These are phyloP conservation scores for Vitis hybrid DNA, from an alignment of 177 flowering plant genomes.

Conservation along the genomic window DNA sequence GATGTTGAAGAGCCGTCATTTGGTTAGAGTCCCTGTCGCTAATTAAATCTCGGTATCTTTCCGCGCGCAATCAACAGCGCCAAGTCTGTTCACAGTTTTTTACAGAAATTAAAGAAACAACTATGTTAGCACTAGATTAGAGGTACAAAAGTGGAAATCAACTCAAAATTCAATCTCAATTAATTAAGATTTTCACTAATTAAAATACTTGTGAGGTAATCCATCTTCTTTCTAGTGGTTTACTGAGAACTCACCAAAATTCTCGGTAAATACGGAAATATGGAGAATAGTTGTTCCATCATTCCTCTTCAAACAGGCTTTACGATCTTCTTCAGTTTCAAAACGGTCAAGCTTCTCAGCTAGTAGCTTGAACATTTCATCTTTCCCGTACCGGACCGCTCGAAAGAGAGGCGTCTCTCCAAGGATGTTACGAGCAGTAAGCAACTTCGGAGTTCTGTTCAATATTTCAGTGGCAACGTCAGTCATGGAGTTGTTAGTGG, in stretches of 20 bases:
- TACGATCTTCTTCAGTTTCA: not conserved
- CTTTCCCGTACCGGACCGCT: not conserved
- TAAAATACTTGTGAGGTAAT: not conserved
- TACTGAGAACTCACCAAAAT: not conserved
- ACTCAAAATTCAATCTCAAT: too few species aligned
- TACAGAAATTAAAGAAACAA: too few species aligned
- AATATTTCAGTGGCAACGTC: not conserved
- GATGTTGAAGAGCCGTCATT: not conserved
- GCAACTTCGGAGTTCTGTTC: not conserved
- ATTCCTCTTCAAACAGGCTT: not conserved
- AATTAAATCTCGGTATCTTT: not conserved
- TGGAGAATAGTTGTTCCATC: not conserved
- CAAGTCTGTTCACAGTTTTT: too few species aligned
- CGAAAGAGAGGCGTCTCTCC: not conserved
- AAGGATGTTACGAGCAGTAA: not conserved
- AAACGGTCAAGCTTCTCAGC: not conserved
- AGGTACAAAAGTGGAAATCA: too few species aligned
- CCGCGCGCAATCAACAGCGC: rapidly evolving
- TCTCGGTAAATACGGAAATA: not conserved
- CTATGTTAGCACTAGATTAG: too few species aligned
- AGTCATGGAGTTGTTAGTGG: not conserved
- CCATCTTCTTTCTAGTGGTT: too few species aligned
- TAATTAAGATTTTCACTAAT: not conserved
- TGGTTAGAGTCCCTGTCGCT: too few species aligned
- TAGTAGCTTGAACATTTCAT: not conserved